A percentile compares a stretch with the other conserved stretches of the same genome.
Conservation (phyloP, 768 basidiomycete genomes). For the Pleurotus salmoneostramineus region DNA sequence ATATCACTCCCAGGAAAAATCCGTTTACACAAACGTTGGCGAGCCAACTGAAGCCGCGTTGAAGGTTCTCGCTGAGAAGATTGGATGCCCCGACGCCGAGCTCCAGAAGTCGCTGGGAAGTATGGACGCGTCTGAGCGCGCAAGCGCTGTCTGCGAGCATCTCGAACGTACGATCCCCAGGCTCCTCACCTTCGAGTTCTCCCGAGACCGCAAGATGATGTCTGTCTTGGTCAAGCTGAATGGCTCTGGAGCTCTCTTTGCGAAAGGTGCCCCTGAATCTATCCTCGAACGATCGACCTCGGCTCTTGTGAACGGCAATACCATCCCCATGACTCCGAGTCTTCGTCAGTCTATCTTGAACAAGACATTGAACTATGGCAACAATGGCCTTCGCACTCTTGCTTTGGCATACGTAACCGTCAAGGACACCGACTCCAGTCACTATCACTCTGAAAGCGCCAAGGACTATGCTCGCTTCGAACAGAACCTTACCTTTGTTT, state of each 20-base stretch:
- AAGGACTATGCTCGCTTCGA: constrained; percentile 90
- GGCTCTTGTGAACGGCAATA: constrained; percentile 59
- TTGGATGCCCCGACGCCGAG: constrained; percentile 68
- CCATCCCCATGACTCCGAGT: constrained; percentile 59
- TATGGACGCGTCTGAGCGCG: constrained; percentile 58
- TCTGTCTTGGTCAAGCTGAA: constrained; percentile 83
- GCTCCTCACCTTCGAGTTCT: constrained; percentile 95
- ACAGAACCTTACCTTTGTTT: constrained; percentile 88
- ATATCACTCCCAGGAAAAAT: constrained; percentile 59
- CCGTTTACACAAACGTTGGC: constrained; percentile 76
- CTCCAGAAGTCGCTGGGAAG: constrained; percentile 51
- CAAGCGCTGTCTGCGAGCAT: constrained; percentile 81
- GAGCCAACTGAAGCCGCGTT: constrained; percentile 98
- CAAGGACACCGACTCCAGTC: constrained; percentile 68
- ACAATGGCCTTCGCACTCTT: constrained; percentile 82
- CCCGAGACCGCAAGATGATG: constrained; percentile 99
- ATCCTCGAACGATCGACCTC: constrained; percentile 86
- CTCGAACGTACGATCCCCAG: constrained; percentile 74
- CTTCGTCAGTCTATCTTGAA: constrained; percentile 60
- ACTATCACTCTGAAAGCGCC: constrained; percentile 78
- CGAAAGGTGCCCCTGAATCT: constrained; percentile 95
- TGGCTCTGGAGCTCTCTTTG: constrained; percentile 74
- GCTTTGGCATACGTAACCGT: constrained; percentile 86
- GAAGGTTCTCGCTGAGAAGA: constrained; percentile 92
- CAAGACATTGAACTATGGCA: constrained; percentile 70